Percentiles rank a stretch among this genome's conserved stretches.
These are phyloP conservation scores for Wallacemonas sp. DNA, from an alignment of 208 protist species.

Conservation along the genomic window DNA sequence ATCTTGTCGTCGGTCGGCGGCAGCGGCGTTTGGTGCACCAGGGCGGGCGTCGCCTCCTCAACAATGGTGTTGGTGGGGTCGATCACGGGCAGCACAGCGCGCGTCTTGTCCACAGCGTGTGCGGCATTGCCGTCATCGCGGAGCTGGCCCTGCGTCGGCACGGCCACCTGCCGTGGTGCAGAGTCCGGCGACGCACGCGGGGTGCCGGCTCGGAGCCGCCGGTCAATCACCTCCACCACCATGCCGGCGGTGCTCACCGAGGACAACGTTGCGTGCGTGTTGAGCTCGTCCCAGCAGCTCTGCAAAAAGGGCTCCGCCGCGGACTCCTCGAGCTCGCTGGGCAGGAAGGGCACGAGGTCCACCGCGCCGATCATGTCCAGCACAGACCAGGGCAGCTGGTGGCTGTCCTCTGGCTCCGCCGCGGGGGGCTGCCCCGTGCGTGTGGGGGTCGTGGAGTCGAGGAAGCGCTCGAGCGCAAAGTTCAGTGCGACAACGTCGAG, in stretches of 20 bases:
- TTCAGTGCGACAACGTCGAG: conserved; percentile 38
- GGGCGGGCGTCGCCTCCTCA: too few relatives aligned
- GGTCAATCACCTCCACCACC: conserved; percentile 4
- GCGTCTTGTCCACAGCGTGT: too few relatives aligned
- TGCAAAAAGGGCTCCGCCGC: conserved; percentile 43
- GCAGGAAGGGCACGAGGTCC: conserved; percentile 37
- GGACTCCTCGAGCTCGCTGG: conserved; percentile 69
- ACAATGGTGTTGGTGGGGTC: too few relatives aligned
- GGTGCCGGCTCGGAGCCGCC: conserved; percentile 27
- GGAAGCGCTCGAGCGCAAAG: conserved; percentile 26
- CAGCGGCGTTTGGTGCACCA: too few relatives aligned
- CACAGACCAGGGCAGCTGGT: conserved; percentile 1
- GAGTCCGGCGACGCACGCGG: conserved; percentile 13
- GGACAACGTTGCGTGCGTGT: conserved; percentile 25
- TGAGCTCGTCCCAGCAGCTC: conserved; percentile 73
- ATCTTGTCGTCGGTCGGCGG: too few relatives aligned
- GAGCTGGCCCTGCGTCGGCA: too few relatives aligned
- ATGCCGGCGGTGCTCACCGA: not conserved
- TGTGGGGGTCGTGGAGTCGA: conserved; percentile 14
- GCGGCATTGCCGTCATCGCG: too few relatives aligned
- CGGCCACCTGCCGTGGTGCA: too few relatives aligned
- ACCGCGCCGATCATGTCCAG: not conserved
- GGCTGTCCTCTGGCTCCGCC: not conserved
- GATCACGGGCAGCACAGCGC: too few relatives aligned
- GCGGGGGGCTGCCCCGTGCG: conserved; percentile 15